Percentiles rank a stretch among this genome's conserved stretches.
phyloP scores from a whole-genome alignment of 345 rosid genomes.

The Heritiera fomes region DNA sequence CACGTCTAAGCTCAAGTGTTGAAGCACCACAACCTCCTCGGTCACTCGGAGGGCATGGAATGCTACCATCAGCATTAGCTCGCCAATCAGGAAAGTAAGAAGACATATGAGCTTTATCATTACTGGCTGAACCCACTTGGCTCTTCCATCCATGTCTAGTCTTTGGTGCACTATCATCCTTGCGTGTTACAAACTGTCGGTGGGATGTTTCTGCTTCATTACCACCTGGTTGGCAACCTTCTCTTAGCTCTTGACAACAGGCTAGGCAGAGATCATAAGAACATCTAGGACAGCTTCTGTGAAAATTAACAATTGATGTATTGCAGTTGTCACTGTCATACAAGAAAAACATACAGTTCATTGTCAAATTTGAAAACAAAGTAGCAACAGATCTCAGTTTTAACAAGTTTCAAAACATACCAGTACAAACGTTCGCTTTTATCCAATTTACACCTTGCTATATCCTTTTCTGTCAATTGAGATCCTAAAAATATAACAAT shows the following conservation, averaged over 20 bases:
- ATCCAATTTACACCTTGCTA: conserved; percentile 35
- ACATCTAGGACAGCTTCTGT: conserved; percentile 53
- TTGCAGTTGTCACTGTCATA: conserved; percentile 54
- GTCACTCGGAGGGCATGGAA: conserved; percentile 63
- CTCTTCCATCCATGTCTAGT: conserved; percentile 21
- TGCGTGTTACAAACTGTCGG: conserved; percentile 24
- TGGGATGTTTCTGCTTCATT: conserved; percentile 26
- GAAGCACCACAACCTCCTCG: conserved; percentile 61
- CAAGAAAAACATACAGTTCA: neutral
- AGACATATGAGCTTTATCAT: neutral
- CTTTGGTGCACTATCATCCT: conserved; percentile 16
- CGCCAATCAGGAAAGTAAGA: conserved; percentile 35
- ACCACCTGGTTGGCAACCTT: conserved; percentile 27
- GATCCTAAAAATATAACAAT: conserved; percentile 28
- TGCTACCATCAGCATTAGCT: conserved; percentile 47
- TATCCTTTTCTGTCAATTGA: conserved; percentile 35
- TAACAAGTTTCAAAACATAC: conserved; percentile 34
- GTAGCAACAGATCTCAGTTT: neutral
- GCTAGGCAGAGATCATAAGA: conserved; percentile 57
- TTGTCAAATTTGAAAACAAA: neutral
- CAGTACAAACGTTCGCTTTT: conserved; percentile 52
- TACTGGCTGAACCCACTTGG: neutral
- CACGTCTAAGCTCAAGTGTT: conserved; percentile 49
- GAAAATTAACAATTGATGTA: conserved; percentile 52
- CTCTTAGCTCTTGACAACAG: conserved; percentile 51